Evolutionary conservation across 1,139 yeast genomes (phyloP).

Genomic region (Pichia sp.): DNA sequence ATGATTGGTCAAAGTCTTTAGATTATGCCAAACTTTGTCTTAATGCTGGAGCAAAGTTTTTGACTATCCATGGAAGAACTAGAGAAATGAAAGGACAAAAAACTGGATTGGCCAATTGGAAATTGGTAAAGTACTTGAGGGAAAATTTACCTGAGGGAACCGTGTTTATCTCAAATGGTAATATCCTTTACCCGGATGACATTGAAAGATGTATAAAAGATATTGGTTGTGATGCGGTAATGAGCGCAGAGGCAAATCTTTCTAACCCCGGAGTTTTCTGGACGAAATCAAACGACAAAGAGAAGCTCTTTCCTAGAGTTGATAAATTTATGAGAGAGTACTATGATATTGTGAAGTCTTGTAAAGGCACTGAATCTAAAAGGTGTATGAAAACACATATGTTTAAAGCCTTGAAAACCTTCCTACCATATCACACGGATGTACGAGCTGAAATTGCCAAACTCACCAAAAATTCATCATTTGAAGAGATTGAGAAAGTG

Average conservation of each 20-base stretch:
- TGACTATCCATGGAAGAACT: constrained; percentile 93
- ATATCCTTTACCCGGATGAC: constrained; percentile 80
- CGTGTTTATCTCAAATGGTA: constrained; percentile 92
- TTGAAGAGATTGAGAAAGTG: constrained; percentile 64
- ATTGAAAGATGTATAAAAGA: constrained; percentile 59
- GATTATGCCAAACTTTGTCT: constrained; percentile 89
- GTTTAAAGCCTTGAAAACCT: constrained; percentile 78
- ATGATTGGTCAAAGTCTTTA: constrained; percentile 77
- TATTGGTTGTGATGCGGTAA: constrained; percentile 80
- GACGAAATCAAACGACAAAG: constrained; percentile 48
- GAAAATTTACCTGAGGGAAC: constrained; percentile 79
- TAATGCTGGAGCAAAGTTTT: constrained; percentile 90
- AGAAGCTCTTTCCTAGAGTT: constrained; percentile 79
- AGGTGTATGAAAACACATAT: constrained; percentile 90
- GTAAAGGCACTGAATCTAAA: constrained; percentile 70
- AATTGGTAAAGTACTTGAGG: constrained; percentile 63
- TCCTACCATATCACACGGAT: constrained; percentile 69
- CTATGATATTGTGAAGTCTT: constrained; percentile 68
- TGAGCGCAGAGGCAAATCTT: constrained; percentile 96
- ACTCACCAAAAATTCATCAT: constrained; percentile 40
- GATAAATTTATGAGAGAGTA: constrained; percentile 82
- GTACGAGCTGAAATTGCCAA: constrained; percentile 69
- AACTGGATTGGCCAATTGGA: constrained; percentile 96
- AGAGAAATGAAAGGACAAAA: constrained; percentile 96
- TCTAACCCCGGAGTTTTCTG: constrained; percentile 91